Base-by-base conservation (phyloP, 768 basidiomycete genomes). In the Tulasnella sp. region DNA sequence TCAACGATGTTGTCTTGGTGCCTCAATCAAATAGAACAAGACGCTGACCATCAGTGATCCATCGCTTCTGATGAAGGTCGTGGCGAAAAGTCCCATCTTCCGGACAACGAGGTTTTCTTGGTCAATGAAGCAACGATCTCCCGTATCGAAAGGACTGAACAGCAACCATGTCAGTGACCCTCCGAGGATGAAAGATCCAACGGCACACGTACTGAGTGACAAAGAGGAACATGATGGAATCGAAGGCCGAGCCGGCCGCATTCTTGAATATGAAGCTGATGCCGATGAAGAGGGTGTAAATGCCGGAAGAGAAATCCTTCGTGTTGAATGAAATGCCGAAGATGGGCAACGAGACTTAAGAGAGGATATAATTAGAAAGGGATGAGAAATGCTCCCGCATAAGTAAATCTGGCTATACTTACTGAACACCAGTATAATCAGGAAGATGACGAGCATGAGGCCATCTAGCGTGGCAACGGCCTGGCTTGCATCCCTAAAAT, bases 221-320 rank as follows among this genome's bases (percentile, higher is more conserved):
- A 67, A 88, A 88, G 63, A 87, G 69, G 68, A 90, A 85, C 77
- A 87, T 83, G 65, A 88, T 83, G 25, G 85, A 77, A 69, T 88
- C 86, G 65, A 90, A 90, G 17, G 82, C 82, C 55, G 71, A 76
- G 61, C 82, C 80, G 21, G 86, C 83, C 3, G 86, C 70, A 63
- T 75, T 79, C 73, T 86, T 87, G 76, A 90, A 90, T 63, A 90
- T 76, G 65, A 90, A 90, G 67, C 85, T 87, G 9, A 80, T 80
- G 4, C 83, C 87, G 60, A 90, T 79, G 21, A 62, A 45, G 1
- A 52, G 29, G 54, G 86, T 77, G 68, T 88, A 89, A 62, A 87
- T 72, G 68, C 84, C 85, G 41, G 84, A 81, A 15, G 34, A 38
- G 34, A 38, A 38, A 69, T 87, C 65, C 27, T 81, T 82, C 59